Base-by-base conservation (phyloP, 176 grass and related monocot genomes). In the Cocos nucifera region DNA sequence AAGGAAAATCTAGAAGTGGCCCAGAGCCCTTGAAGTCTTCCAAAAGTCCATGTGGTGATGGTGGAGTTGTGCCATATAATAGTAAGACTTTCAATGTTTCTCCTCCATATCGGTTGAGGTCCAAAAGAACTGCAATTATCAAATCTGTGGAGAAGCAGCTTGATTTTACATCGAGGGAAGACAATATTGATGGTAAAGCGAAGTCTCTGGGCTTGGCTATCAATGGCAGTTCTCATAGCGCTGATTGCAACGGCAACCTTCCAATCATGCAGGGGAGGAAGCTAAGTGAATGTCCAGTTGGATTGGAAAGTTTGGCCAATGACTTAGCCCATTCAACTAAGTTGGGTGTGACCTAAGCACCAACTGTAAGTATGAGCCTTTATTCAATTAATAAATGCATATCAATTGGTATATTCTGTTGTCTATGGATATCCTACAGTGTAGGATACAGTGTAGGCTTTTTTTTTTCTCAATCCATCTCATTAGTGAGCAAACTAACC, bases 101-200 rank as follows among this genome's bases (percentile, higher is more conserved):
- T 61, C 94, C 94, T 72, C 77, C 71, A 2, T 93, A 98, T 77
- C 75, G 72, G 79, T 80, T 85, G 71, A 83, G 73, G 51, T 80
- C 76, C 60, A 89, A 98, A 79, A 82, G 94, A 73, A 77, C 84
- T 60, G 63, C 69, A 27, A 71, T 73, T 15, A 72, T 53, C 24
- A 98, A 85, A 89, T 66, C 79, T 49, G 67, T 98, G 60, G 85
- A 85, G 77, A 92, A 93, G 76, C 78, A 83, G 51, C 77, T 98
- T 17, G 85, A 98, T 89, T 98, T 98, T 85, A 79, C 83, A 75
- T 58, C 71, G 57, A 69, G 64, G 39, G 71, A 65, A 54, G 59
- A 59, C 56, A 49, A 68, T 72, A 17, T 50, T 60, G 19, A 56
- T 54, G 19, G 69, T 83, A 84, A 67, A 71, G 61, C 65, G n/a